Base-by-base conservation (phyloP, 768 basidiomycete genomes). In the Lentinula raphanica region DNA sequence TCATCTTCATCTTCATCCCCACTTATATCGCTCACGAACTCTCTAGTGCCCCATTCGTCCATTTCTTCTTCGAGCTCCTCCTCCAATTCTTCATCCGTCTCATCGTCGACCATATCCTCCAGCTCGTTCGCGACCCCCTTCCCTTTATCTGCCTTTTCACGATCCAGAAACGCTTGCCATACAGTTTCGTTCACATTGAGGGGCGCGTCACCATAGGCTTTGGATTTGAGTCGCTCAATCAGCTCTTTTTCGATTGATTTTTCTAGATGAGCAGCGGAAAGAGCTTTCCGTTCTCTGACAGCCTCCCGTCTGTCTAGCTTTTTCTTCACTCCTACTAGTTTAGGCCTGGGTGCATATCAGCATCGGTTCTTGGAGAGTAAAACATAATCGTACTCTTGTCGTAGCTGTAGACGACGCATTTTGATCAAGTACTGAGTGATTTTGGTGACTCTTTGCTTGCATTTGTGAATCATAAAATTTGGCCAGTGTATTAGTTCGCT, bases 341-440 rank as follows among this genome's bases (percentile, higher is more conserved):
- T 96, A 2, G 94, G 92, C 70, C 95, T 98, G 65, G 21, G 19
- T 36, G 55, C 29, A 23, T 3, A n/a, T 35, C 11, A 29, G n/a
- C 6, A 19, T 44, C 11, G 12, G 27, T 7, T 36, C 57, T 32
- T 21, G 2, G 56, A 19, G 39, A 25, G 23, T 25, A 8, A 13
- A 46, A 2, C 17, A 0, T 27, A 38, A 40, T 59, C 90, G 65
- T 56, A 95, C 94, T 92, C 87, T 73, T 92, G 84, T 17, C 88
- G 85, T 58, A 95, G 78, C 64, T 90, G 90, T 60, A 96, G 73
- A 42, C 91, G 86, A 59, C 96, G 83, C 95, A 98, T 97, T 78
- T 97, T 95, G 72, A 98, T 98, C 62, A 99, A 84, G 68, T 98
- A 98, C 70, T 99, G 97, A 0, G 96, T 98, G 65, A 99, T 98